Percentiles rank a stretch among this genome's conserved stretches.
phyloP scores from a whole-genome alignment of 2,329 filamentous ascomycete genomes.

The Colletotrichum truncatum region DNA sequence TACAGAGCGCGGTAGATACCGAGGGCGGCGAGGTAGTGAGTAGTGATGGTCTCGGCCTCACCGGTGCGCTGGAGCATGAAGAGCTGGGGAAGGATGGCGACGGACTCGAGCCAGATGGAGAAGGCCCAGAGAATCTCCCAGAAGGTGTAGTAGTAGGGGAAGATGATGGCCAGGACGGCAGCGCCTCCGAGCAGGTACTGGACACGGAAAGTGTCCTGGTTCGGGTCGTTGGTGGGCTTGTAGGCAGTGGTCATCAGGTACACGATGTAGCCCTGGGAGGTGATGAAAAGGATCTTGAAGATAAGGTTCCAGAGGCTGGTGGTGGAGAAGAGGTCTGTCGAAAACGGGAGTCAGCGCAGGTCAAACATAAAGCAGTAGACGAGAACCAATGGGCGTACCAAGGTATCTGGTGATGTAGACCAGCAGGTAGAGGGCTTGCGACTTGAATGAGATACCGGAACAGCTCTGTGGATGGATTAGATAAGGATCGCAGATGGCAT shows the following conservation, averaged over 20 bases:
- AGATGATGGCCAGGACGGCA: slow-evolving; percentile 79
- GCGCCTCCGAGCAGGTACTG: slow-evolving; percentile 91
- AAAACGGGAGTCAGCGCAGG: slow-evolving; percentile 20
- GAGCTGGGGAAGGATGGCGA: slow-evolving; percentile 95
- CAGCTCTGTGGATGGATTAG: slow-evolving; percentile 75
- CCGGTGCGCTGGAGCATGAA: slow-evolving; percentile 98
- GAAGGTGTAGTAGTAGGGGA: slow-evolving; percentile 85
- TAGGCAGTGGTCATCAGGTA: slow-evolving; percentile 98
- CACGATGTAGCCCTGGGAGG: slow-evolving; percentile 89
- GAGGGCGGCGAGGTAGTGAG: slow-evolving; percentile 95
- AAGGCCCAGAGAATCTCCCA: slow-evolving; percentile 96
- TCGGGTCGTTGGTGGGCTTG: slow-evolving; percentile 96
- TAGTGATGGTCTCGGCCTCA: slow-evolving; percentile 99
- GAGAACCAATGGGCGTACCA: slow-evolving; percentile 61
- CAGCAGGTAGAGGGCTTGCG: slow-evolving; percentile 91
- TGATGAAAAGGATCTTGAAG: slow-evolving; percentile 97
- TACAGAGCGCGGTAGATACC: slow-evolving; percentile 93
- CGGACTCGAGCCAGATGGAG: slow-evolving; percentile 96
- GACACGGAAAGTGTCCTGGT: slow-evolving; percentile 96
- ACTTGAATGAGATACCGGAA: slow-evolving; percentile 98
- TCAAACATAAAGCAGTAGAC: not conserved
- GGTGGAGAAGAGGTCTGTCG: slow-evolving; percentile 84
- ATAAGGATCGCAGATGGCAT: not conserved
- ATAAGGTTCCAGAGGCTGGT: slow-evolving; percentile 88
- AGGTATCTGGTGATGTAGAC: slow-evolving; percentile 96